Conservation (phyloP, 305 asterid species). For the Fraxinus albicans region DNA sequence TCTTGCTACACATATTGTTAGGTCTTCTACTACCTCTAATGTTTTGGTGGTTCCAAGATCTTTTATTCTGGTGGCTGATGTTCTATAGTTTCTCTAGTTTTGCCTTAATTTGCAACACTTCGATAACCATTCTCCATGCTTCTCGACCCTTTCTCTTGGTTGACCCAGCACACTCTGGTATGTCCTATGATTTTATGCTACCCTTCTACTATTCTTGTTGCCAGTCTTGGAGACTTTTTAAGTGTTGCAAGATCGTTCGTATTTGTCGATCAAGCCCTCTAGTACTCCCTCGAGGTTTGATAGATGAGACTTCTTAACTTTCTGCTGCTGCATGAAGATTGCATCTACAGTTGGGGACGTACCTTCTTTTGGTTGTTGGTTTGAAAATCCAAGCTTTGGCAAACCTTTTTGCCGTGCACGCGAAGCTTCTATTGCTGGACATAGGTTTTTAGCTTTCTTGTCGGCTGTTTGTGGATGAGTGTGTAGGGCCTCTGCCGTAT, state of each 20-base stretch:
- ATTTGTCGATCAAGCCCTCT: neutral
- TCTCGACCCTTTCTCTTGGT: neutral
- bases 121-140: neutral
- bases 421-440: neutral
- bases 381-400: neutral
- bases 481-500: neutral
- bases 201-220: neutral
- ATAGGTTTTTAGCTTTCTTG: neutral
- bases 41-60: neutral
- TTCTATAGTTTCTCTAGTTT: neutral
- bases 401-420: neutral
- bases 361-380: neutral
- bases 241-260: neutral
- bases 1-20: neutral
- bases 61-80: neutral
- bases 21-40: neutral
- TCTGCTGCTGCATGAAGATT: neutral
- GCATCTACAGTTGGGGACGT: neutral
- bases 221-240: neutral
- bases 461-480: neutral
- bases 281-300: neutral
- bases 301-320: neutral
- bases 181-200: neutral
- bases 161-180: neutral
- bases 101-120: neutral